phyloP scores from a whole-genome alignment of 257 asterid genomes.

The Ilex aquifolium region DNA sequence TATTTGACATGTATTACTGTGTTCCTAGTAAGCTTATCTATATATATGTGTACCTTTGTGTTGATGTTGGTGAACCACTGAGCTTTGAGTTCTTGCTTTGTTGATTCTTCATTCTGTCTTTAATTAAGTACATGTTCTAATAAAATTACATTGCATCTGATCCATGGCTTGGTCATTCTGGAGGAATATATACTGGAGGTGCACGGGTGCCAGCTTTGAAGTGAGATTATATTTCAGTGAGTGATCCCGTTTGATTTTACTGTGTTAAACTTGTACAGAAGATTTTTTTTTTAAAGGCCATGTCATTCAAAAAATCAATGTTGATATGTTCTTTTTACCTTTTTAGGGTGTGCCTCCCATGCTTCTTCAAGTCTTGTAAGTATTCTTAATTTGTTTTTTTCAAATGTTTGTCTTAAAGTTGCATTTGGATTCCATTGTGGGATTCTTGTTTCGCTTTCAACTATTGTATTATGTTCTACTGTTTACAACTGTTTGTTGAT shows the following conservation, averaged over 20 bases:
- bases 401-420: neutral
- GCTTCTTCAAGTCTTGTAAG: constrained; percentile 37
- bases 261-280: neutral
- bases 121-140: constrained; percentile 16
- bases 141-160: constrained; percentile 45
- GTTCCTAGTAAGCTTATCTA: no score
- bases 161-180: constrained; percentile 70
- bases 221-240: constrained; percentile 38
- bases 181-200: constrained; percentile 63
- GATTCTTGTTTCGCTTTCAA: neutral
- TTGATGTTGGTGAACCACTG: no score
- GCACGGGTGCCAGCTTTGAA: constrained; percentile 47
- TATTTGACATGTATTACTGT: no score
- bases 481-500: no score
- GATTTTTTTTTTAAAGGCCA: neutral
- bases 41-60: no score
- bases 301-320: constrained; percentile 11
- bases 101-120: constrained; percentile 9
- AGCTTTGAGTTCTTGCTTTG: constrained; percentile 12
- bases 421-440: neutral
- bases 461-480: no score
- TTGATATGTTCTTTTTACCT: constrained; percentile 29
- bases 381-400: constrained; percentile 12
- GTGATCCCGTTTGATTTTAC: constrained; percentile 24
- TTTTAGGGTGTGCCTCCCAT: constrained; percentile 36